Evolutionary conservation across 202 grass and related monocot species (phyloP), one percentile per base, ranked within the genome.

Genomic region (Setaria viridis): DNA sequence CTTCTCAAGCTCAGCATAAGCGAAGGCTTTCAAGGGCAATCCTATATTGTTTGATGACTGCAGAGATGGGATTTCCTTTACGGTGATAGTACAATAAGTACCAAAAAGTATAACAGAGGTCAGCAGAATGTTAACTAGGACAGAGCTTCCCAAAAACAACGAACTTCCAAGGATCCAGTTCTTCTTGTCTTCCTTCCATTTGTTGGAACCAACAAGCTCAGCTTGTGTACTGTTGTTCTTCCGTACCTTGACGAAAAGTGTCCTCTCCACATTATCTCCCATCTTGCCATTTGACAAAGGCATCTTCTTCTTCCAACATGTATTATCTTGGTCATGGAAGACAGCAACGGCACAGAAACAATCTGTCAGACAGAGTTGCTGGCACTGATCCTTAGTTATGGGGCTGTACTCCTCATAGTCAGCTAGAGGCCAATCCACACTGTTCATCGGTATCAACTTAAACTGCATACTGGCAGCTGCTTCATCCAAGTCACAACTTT

Each of bases 301-400:
- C 11, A 90, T 47, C 59, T 89, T 92, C 43, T 92, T 95, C 72
- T 92, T 92, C 66, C 62, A 90, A 62, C 93, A 95, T 67, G 35
- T 51, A 3, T 13, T 5, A 8, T 21, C 7, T 2, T 6, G 11
- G 20, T 7, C 20, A 0, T 48, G 4, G 25, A 25, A 25, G 25
- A 25, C 25, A 25, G 25, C 25, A 25, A 25, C 25, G 25, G 25
- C 25, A 25, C 25, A 25, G 25, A 25, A 25, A 25, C 25, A 25
- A 25, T 25, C 25, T 25, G 25, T 25, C 25, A 25, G 25, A 25
- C 25, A 25, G 25, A 25, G 25, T 25, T 25, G 25, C 25, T 25
- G 25, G 25, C 25, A 25, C 25, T 41, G 25, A 4, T 49, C 70
- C 45, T 72, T 30, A 4, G 70, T 46, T 1, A 90, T 63, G 1